Base-by-base conservation (phyloP, 768 basidiomycete species). In the Lyophyllum shimeji region DNA sequence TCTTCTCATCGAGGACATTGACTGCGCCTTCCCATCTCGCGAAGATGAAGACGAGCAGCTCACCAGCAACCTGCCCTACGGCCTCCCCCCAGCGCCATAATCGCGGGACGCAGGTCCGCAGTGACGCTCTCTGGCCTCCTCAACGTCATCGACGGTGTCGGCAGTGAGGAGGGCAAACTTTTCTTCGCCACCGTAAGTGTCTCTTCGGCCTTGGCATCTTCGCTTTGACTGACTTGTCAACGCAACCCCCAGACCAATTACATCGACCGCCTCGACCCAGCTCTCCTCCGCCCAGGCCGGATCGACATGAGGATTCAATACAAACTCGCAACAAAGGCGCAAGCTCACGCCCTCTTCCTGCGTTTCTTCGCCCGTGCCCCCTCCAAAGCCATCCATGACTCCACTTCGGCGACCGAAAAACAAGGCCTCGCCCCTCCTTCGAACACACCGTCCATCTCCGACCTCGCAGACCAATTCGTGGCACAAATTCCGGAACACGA, bases 131-230 rank as follows among this genome's bases (percentile, higher is more conserved):
- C 79, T 1, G 82, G 82, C 0, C 64, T 85, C 9, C 62, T 86
- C 27, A 86, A 86, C 62, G 79, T 83, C 7, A 69, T 85, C 20
- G 83, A 86, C 61, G 83, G 84, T 2, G 78, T 83, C 12, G 80
- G 80, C 2, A 82, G 82, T 63, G 82, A 85, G 57, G 83, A 84
- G 62, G 84, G 84, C 11, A 82, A 80, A 56, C 65, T 86, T 15
- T 80, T 84, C 60, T 84, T 86, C 53, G 82, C 82, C 0, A 86
- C 84, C 9, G 81, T 80, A 45, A 45, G 76, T 61, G 9, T 21
- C 25, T 55, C 6, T 21, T 1, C 44, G 27, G 11, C n/a, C 45
- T 18, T 7, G 29, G 29, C 13, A 12, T 15, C n/a, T 18, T 37
- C 23, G 13, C 21, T 29, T 20, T 7, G 34, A 31, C 54, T 52